These are phyloP conservation scores for Oenanthe javanica DNA, from an alignment of 140 eudicot species.

Conservation along the genomic window DNA sequence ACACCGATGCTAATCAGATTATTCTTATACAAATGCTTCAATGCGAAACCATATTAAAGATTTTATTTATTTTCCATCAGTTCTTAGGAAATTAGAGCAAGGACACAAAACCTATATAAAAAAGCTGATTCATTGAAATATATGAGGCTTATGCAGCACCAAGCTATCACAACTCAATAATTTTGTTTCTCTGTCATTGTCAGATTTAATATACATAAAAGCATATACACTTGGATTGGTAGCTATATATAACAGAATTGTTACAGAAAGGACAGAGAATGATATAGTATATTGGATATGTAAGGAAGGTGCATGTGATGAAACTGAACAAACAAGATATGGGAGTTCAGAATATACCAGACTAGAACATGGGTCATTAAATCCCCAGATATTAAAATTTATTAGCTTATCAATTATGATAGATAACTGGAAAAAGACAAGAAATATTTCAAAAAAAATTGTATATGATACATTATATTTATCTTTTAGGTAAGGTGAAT, in stretches of 20 bases:
- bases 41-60: not conserved
- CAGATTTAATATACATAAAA: not conserved
- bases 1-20: not conserved
- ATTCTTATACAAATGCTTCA: not conserved
- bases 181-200: not conserved
- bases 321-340: conserved; percentile 1
- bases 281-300: not conserved
- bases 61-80: not conserved
- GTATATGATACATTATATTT: no score
- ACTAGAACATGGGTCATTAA: conserved; percentile 1
- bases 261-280: not conserved
- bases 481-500: no score
- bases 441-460: not conserved
- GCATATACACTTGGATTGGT: conserved; percentile 1
- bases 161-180: not conserved
- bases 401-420: not conserved
- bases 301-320: conserved; percentile 8
- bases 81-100: not conserved
- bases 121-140: not conserved
- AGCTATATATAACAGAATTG: not conserved
- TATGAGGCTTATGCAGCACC: not conserved
- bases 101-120: not conserved
- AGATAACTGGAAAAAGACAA: not conserved
- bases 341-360: not conserved
- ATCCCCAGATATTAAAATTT: not conserved